These are phyloP conservation scores for Butyriboletus loyo DNA, from an alignment of 768 basidiomycete genomes.

Conservation along the genomic window DNA sequence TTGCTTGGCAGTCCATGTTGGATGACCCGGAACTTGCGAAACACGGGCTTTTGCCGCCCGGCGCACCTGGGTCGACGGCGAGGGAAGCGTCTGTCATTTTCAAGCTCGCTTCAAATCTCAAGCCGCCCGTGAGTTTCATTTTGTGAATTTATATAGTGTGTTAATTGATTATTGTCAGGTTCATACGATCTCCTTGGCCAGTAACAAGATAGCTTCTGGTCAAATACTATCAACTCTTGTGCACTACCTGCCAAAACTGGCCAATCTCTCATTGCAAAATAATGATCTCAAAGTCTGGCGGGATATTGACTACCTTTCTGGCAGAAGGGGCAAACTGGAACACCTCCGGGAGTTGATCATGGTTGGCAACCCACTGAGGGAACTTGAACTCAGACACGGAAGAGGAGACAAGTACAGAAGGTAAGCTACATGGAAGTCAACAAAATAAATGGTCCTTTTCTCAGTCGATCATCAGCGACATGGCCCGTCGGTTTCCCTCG, in stretches of 20 bases:
- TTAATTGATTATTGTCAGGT: constrained; percentile 39
- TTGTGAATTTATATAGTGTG: not conserved
- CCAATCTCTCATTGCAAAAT: constrained; percentile 76
- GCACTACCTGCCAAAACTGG: constrained; percentile 75
- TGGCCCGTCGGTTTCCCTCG: constrained; percentile 76
- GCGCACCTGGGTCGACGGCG: constrained; percentile 55
- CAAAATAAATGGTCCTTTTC: not conserved
- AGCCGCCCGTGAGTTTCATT: constrained; percentile 56
- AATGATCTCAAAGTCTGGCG: constrained; percentile 68
- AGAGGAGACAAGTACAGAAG: constrained; percentile 64
- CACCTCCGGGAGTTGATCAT: constrained; percentile 72
- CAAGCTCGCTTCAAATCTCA: constrained; percentile 77
- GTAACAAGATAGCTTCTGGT: constrained; percentile 66
- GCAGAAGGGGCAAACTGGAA: constrained; percentile 53
- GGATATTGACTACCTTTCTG: constrained; percentile 66
- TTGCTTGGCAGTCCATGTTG: constrained; percentile 57
- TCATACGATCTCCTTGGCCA: constrained; percentile 81
- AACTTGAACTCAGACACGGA: constrained; percentile 53
- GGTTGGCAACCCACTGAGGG: constrained; percentile 72
- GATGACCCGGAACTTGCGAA: constrained; percentile 76
- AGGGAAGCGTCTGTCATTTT: constrained; percentile 82
- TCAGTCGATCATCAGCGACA: constrained; percentile 51
- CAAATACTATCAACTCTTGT: constrained; percentile 57
- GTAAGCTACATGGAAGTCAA: constrained; percentile 38
- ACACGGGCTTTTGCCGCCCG: constrained; percentile 68